phyloP scores from a whole-genome alignment of 345 rosid genomes.

The Sisymbrium altissimum region DNA sequence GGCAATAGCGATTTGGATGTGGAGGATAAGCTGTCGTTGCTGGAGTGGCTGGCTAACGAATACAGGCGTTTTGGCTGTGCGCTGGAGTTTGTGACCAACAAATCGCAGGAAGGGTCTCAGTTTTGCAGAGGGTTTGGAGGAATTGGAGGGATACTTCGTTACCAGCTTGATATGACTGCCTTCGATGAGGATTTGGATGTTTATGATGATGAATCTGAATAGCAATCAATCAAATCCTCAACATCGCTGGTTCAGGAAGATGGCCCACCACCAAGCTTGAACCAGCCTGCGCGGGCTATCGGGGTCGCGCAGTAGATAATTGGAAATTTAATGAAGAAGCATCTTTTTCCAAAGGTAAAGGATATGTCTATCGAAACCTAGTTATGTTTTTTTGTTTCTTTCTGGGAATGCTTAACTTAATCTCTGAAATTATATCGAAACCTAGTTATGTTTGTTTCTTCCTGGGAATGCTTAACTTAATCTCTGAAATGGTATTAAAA shows the following conservation, averaged over 20 bases:
- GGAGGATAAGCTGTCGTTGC: slow-evolving; percentile 4
- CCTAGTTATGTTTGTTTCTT: neutral
- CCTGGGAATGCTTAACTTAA: neutral
- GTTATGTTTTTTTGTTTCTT: neutral
- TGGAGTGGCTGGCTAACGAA: slow-evolving; percentile 10
- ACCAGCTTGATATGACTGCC: slow-evolving; percentile 10
- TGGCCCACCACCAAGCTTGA: slow-evolving; percentile 6
- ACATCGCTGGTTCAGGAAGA: slow-evolving; percentile 19
- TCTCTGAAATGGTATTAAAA: neutral
- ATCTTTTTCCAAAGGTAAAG: neutral
- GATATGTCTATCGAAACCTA: neutral
- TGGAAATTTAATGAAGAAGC: neutral
- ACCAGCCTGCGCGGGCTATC: slow-evolving; percentile 29
- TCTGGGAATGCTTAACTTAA: no score
- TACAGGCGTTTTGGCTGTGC: neutral
- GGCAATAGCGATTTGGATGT: slow-evolving; percentile 1
- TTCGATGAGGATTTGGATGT: slow-evolving; percentile 22
- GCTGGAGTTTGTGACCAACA: neutral
- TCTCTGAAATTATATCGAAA: neutral
- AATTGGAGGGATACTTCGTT: slow-evolving; percentile 5
- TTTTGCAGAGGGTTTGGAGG: slow-evolving; percentile 14
- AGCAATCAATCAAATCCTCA: slow-evolving; percentile 25
- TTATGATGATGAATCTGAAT: slow-evolving; percentile 22
- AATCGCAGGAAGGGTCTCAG: slow-evolving; percentile 11
- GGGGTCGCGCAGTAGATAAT: neutral